Evolutionary conservation across 352 stramenopile genomes (phyloP), one percentile per base, ranked within the genome.

Genomic region (Sclerospora graminicola): DNA sequence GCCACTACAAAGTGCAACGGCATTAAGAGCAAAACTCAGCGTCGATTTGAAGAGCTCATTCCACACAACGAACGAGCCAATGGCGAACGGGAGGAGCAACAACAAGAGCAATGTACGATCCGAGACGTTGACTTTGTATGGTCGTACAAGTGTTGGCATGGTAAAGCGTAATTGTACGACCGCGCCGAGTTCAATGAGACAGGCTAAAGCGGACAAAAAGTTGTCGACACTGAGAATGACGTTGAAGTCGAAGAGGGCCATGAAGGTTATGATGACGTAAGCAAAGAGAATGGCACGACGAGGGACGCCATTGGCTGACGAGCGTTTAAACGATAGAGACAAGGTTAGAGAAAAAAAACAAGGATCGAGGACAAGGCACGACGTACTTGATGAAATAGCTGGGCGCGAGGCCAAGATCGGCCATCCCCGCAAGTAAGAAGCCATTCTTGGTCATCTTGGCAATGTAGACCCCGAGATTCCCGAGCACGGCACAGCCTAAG

Each of bases 371-470:
- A 33, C 9, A 8, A 33, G 15, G 8, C 13, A 4, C 8, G 8
- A 66, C 70, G 39, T 75, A 88, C 76, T 82, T 57, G 11, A 69
- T 50, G 42, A 91, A 91, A 50, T 74, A 85, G 7, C 69, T 69
- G 8, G 79, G 77, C 9, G 77, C 77, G 14, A 91, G 60, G 5
- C 79, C 79, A 15, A 71, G 82, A 30, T 86, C 71, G 3, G 79
- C 74, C 79, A 91, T 91, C 5, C 77, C 79, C 21, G 73, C 76
- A 20, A 91, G 57, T 41, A 87, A 72, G 30, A 85, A 91, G 8
- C 66, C 73, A 48, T 91, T 72, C 45, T 91, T 87, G 32, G 72
- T 67, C 66, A 91, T 86, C 38, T 91, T 72, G 26, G 79, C 79
- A 11, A 86, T 67, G 54, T 89, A 89, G 10, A 91, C 58, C n/a